phyloP scores from a whole-genome alignment of 2,329 filamentous ascomycete species.

The Emmonsia crescens region DNA sequence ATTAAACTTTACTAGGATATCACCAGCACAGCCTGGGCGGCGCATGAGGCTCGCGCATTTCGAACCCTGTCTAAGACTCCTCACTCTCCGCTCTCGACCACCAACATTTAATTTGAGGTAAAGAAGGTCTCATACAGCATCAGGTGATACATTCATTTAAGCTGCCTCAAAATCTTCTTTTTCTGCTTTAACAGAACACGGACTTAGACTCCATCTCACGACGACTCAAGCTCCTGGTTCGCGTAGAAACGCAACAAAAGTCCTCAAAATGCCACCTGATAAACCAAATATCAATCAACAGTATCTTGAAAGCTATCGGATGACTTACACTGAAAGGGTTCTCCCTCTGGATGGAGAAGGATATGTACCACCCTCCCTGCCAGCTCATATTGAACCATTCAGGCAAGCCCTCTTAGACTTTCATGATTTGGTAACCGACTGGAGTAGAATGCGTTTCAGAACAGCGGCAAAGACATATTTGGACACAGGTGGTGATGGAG shows the following conservation, averaged over 20 bases:
- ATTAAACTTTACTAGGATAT: background rate
- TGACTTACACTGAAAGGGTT: background rate
- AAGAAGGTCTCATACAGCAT: too few relatives aligned
- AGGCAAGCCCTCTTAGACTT: background rate
- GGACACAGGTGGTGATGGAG: background rate
- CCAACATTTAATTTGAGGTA: background rate
- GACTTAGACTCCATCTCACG: background rate
- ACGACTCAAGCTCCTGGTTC: background rate
- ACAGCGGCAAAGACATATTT: background rate
- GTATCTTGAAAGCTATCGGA: background rate
- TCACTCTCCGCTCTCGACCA: background rate
- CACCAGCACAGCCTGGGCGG: background rate
- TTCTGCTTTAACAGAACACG: background rate
- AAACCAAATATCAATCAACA: background rate
- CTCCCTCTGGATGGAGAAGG: background rate
- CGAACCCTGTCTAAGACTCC: background rate
- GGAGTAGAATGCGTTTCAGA: too few relatives aligned
- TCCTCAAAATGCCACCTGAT: background rate
- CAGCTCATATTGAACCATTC: background rate
- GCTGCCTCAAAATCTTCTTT: too few relatives aligned
- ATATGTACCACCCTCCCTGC: background rate
- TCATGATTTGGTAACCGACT: background rate
- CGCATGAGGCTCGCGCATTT: background rate
- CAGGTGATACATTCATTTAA: too few relatives aligned
- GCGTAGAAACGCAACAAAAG: background rate